Evolutionary conservation across 371 early-diverging fungal genomes (phyloP).

Genomic region (Parasitella parasitica): DNA sequence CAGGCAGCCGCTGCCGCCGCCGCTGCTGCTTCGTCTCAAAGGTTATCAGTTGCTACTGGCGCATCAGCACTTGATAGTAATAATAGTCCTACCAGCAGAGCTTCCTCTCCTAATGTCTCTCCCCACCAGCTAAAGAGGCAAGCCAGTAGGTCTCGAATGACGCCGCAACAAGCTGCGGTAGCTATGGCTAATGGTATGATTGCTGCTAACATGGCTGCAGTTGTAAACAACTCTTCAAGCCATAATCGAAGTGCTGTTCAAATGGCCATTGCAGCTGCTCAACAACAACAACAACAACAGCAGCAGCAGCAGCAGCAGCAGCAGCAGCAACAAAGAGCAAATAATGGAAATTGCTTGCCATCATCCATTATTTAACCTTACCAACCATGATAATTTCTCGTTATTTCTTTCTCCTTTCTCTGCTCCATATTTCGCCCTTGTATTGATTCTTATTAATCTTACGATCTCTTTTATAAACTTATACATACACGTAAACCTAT

Average conservation of each 20-base stretch:
- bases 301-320: slow-evolving; percentile 16
- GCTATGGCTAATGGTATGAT: slow-evolving; percentile 48
- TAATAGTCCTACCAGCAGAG: slow-evolving; percentile 11
- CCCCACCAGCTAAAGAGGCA: slow-evolving; percentile 37
- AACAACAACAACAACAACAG: slow-evolving; percentile 16
- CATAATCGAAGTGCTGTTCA: slow-evolving; percentile 34
- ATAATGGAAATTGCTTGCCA: background rate
- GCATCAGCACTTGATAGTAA: slow-evolving; percentile 4
- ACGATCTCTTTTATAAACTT: background rate
- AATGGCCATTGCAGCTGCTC: slow-evolving; percentile 13
- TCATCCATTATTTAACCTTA: slow-evolving; percentile 1
- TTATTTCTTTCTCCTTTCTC: background rate
- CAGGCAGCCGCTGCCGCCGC: slow-evolving; percentile 4
- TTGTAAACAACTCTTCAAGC: slow-evolving; percentile 28
- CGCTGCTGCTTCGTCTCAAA: slow-evolving; percentile 14
- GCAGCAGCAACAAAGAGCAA: slow-evolving; percentile 3
- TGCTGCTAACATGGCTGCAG: slow-evolving; percentile 42
- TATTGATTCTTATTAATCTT: background rate
- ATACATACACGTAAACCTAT: background rate
- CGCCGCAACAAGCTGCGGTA: slow-evolving; percentile 42
- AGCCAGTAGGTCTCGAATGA: slow-evolving; percentile 35
- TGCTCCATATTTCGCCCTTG: background rate
- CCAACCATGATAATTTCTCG: background rate
- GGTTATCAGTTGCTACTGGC: slow-evolving; percentile 15
- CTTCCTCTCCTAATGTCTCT: slow-evolving; percentile 19